Evolutionary conservation across 805 yeast species (phyloP), one percentile per base, ranked within the genome.

Genomic region (Candida nemodendra): DNA sequence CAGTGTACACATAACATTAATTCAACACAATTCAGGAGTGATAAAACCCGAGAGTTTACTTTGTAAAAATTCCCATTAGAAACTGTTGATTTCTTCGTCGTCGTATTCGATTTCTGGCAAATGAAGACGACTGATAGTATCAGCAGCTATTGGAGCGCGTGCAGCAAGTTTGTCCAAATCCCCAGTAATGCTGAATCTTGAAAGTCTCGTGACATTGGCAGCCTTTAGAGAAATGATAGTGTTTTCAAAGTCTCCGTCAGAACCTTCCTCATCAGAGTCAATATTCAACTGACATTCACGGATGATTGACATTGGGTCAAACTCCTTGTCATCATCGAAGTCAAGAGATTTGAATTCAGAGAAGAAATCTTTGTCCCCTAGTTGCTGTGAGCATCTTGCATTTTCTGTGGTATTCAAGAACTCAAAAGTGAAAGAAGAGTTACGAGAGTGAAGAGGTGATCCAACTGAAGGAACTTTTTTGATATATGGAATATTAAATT

Each of bases 381-480:
- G 18, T 15, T 30, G 39, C 4, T 33, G 18, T 13, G 14, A 27
- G 17, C 27, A 16, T 16, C 30, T 36, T 14, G 42, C 32, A 27
- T 30, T 30, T 13, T 45, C 50, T 3, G 54, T 54, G 9, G 54
- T 44, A 14, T 34, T 34, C 7, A 54, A 35, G 12, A 52, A 34
- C 40, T 54, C 54, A 38, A 51, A 49, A 6, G 53, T 53, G 43
- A 56, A 52, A 17, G 59, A 48, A 2, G 59, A 54, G 33, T 54
- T 31, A 24, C 57, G 50, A n/a, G 57, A 54, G 30, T 52, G 49
- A 11, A 32, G 3, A 11, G 59, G 59, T 3, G 57, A 52, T 3
- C 52, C 51, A 11, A 48, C 30, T 9, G 52, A 45, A 4, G 49
- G 27, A 18, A 53, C 54, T 32, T 51, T 50, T 13, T 45, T 37